Evolutionary conservation across 371 early-diverging fungal genomes (phyloP), one percentile per base, ranked within the genome.

Genomic region (Saksenaea oblongispora): DNA sequence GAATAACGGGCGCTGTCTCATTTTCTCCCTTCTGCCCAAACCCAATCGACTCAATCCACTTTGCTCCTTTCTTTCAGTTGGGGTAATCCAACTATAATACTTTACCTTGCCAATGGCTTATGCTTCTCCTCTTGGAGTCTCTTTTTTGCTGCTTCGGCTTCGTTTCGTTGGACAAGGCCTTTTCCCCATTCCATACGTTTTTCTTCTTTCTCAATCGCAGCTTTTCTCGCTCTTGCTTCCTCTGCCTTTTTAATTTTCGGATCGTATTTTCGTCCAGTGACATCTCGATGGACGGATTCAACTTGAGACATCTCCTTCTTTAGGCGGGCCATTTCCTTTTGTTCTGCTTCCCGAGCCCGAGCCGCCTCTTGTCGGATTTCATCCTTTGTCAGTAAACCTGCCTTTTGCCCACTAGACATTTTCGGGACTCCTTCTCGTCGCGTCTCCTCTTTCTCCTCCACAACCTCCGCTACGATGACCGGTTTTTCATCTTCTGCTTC

Each of bases 251-350:
- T 82, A 10, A 83, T 76, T 4, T 83, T 92, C 17, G 85, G 71
- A 67, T 94, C 89, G 24, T 92, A 77, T 63, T 88, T 89, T 17
- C 87, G 80, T 28, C 95, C 95, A 56, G 72, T 70, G 36, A 70
- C 73, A 74, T 94, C 94, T 72, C 95, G 90, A 73, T 92, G 85
- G 14, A 95, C 82, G 0, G 93, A 92, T 28, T 84, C 84, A 58
- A 44, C 54, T 26, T 47, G n/a, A 7, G 22, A 10, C 24, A 22
- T 47, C 17, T 61, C 62, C 34, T 54, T 39, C 41, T 69, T 64
- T 31, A 71, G 47, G 17, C 75, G 75, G 36, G 83, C 75, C 47
- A 81, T 36, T 1, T 71, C 70, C 28, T 56, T 65, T 67, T 69
- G 66, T 31, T 75, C 79, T 9, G 66, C 65, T 34, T 73, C n/a